Percentiles rank a stretch among this genome's conserved stretches.
phyloP scores from a whole-genome alignment of 1,284 basidiomycete species.

The Naganishia albida region DNA sequence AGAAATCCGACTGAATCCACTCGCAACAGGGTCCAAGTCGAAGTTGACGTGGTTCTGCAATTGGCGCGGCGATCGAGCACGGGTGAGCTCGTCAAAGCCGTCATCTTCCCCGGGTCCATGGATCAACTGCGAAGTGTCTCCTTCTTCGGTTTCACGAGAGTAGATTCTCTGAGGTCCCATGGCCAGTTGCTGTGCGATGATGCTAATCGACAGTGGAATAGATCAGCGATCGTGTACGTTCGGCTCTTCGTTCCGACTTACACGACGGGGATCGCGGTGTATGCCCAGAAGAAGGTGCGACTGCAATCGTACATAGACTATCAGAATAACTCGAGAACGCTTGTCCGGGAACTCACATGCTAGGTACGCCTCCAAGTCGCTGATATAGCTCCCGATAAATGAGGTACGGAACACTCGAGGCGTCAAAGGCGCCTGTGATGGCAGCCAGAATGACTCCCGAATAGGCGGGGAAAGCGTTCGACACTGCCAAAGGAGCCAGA shows the following conservation, averaged over 20 bases:
- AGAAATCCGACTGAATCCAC: slow-evolving; percentile 38
- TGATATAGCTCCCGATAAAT: slow-evolving; percentile 46
- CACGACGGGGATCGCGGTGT: slow-evolving; percentile 48
- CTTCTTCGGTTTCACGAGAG: slow-evolving; percentile 19
- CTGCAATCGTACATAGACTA: slow-evolving; percentile 29
- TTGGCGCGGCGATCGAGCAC: slow-evolving; percentile 24
- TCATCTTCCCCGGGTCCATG: slow-evolving; percentile 21
- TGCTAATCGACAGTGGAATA: slow-evolving; percentile 33
- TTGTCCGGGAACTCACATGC: slow-evolving; percentile 30
- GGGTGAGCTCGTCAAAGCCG: slow-evolving; percentile 27
- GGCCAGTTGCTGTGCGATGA: slow-evolving; percentile 47
- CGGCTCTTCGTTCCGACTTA: too few species aligned
- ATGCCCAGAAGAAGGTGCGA: slow-evolving; percentile 50
- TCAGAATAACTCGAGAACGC: neutral
- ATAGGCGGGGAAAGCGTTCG: slow-evolving; percentile 53
- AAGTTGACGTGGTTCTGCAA: slow-evolving; percentile 15
- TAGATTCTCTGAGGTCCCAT: slow-evolving; percentile 40
- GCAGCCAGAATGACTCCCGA: slow-evolving; percentile 53
- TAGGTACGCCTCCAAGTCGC: slow-evolving; percentile 30
- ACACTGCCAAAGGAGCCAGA: slow-evolving; percentile 37
- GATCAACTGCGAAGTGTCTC: slow-evolving; percentile 4
- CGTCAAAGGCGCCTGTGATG: slow-evolving; percentile 55
- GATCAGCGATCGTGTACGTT: too few species aligned
- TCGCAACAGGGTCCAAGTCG: slow-evolving; percentile 29
- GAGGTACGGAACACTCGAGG: slow-evolving; percentile 50